Base-by-base conservation (phyloP, 768 basidiomycete species). In the Amanita fuliginea region DNA sequence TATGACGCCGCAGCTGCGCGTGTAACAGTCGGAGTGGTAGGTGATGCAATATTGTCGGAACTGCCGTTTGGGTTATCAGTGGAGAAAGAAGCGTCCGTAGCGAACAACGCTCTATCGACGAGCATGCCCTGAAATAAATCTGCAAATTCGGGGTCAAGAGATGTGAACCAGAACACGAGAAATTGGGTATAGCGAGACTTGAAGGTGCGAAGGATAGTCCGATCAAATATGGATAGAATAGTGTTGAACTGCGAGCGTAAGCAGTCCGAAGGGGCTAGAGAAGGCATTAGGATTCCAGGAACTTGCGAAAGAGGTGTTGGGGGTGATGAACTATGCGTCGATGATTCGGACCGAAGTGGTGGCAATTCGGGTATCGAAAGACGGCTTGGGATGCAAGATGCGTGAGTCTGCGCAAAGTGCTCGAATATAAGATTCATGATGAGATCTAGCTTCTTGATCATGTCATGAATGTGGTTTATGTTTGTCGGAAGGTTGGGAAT, bases 111-210 rank as follows among this genome's bases (percentile, higher is more conserved):
- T 52, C 89, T 85, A 6, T 88, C 87, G 37, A 97, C 83, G n/a
- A 99, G 84, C 60, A 92, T 79, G 33, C 95, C 95, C 53, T 89
- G 88, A 62, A 99, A 97, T 48, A 91, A 75, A 62, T 99, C 95
- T 40, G 86, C 77, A 57, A 92, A 96, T 53, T 89, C 81, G 2
- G 85, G 72, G 56, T 92, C 83, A 46, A 95, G 82, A 0, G 95
- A 97, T 18, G 93, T 77, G 60, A 84, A 91, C 82, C 91, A 96
- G 72, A 99, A 99, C 41, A 98, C 59, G 53, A 99, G 77, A 67
- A 99, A 99, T 59, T 98, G 96, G 11, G 92, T 93, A 64, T 98
- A 96, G 34, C 94, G 87, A 0, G 93, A 96, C 59, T 94, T 93
- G 71, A 96, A 96, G 2, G 96, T 98, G 34, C 83, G 86, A 43